Conservation (phyloP, 2,329 filamentous ascomycete genomes). For the Talaromyces pinophilus region DNA sequence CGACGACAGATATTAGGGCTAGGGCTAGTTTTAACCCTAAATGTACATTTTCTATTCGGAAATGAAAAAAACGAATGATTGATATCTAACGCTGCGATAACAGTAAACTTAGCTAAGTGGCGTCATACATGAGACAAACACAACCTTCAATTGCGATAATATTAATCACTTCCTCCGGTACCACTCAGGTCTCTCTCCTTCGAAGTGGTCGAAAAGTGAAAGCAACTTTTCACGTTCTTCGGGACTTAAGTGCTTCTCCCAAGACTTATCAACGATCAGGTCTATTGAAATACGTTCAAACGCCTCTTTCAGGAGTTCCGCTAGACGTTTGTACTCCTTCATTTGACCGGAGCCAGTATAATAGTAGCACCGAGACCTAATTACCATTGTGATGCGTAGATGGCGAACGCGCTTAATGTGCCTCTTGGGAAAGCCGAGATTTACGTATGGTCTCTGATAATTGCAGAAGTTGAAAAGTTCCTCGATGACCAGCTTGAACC, state of each 20-base stretch:
- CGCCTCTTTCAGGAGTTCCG: neutral
- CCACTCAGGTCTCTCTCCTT: neutral
- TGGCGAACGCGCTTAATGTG: neutral
- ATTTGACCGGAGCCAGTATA: neutral
- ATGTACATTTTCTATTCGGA: no score
- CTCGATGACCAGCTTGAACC: neutral
- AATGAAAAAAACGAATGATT: neutral
- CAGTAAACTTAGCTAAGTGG: neutral
- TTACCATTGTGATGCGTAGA: neutral
- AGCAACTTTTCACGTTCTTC: neutral
- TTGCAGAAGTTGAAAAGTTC: neutral
- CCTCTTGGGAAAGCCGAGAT: neutral
- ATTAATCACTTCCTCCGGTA: neutral
- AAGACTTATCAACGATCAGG: neutral
- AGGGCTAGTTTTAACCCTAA: neutral
- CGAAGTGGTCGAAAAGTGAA: neutral
- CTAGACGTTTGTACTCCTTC: neutral
- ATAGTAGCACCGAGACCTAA: neutral
- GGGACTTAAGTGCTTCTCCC: neutral
- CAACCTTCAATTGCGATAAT: neutral
- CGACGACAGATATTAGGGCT: neutral
- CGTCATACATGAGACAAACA: neutral
- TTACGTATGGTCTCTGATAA: neutral
- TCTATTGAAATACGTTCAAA: neutral
- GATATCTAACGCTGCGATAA: neutral